Base-by-base conservation (phyloP, 495 filamentous ascomycete genomes). In the Neurospora sp. region DNA sequence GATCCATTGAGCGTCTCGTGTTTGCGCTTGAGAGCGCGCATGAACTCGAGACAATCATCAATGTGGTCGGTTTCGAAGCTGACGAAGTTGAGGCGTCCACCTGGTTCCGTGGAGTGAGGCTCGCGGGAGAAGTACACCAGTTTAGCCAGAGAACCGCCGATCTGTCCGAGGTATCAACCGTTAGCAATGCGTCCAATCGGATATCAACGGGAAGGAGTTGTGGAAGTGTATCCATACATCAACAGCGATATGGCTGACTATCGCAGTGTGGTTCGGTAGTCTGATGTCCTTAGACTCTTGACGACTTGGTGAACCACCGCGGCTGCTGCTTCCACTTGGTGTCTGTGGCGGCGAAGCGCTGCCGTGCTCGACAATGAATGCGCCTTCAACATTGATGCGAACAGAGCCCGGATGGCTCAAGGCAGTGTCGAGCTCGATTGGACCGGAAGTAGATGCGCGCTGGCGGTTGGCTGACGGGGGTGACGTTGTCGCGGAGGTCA, bases 91-190 rank as follows among this genome's bases (percentile, higher is more conserved):
- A 99, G 85, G 35, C 96, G 91, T 37, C 96, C 96, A 54, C 96
- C 96, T 62, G 91, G 90, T 76, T 94, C 92, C 42, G 86, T 88
- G 37, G 91, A 90, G 77, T 90, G 86, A 31, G 91, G 86, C 81
- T 98, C 96, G 70, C 92, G 92, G 6, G 94, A 94, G 82, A 98
- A 98, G 84, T 98, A 99, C 70, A 99, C 95, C 18, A 98, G 86
- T 84, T 99, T 99, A 66, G 94, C 94, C 38, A 99, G 86, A 5
- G 94, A 94, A 75, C 96, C 96, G 69, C 96, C 96, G 76, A 99
- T 99, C 94, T 97, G 81, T 35, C 75, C 41, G 16, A 72, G 48
- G 37, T 44, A 71, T 69, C 69, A 39, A 18, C 5, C 14, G 18
- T 69, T 39, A n/a, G 41, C 54, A 20, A 54, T 27, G 31, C 39